Conservation (phyloP, 2,329 filamentous ascomycete species). For the Aureobasidium namibiae region DNA sequence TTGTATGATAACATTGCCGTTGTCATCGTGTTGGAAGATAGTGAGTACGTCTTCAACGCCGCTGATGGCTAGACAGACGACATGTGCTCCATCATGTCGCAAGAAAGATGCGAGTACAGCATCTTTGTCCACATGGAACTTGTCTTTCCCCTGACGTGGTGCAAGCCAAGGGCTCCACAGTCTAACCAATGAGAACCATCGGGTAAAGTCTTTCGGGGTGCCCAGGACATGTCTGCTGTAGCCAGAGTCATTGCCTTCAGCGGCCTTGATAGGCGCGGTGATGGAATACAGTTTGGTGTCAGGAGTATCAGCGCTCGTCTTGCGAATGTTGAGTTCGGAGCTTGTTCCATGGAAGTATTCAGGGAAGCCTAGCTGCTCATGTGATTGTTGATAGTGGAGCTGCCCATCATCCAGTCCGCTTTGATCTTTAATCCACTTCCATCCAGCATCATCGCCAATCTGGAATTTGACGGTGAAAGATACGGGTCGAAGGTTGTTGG, state of each 20-base stretch:
- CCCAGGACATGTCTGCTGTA: conserved; percentile 53
- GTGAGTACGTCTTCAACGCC: conserved; percentile 63
- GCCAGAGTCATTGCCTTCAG: conserved; percentile 50
- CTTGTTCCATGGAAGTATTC: conserved; percentile 53
- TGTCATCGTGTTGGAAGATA: conserved; percentile 55
- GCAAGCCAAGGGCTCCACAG: conserved; percentile 79
- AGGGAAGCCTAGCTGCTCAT: conserved; percentile 35
- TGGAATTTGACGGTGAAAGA: conserved; percentile 68
- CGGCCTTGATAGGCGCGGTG: conserved; percentile 46
- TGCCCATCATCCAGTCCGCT: conserved; percentile 56
- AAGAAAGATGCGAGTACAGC: conserved; percentile 73
- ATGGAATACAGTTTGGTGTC: conserved; percentile 65
- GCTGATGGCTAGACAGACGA: conserved; percentile 72
- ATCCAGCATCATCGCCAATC: conserved; percentile 42
- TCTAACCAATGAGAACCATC: conserved; percentile 76
- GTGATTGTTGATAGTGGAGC: conserved; percentile 43
- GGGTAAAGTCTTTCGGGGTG: conserved; percentile 53
- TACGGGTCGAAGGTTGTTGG: conserved; percentile 39
- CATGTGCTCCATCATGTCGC: conserved; percentile 58
- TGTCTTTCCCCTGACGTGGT: conserved; percentile 68
- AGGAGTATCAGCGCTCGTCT: conserved; percentile 57
- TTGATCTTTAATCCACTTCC: conserved; percentile 64
- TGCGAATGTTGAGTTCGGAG: conserved; percentile 45
- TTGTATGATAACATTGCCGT: conserved; percentile 60
- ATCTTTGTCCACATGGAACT: conserved; percentile 65